phyloP scores from a whole-genome alignment of 78 protist species.

The Dictyostelium discoideum region DNA sequence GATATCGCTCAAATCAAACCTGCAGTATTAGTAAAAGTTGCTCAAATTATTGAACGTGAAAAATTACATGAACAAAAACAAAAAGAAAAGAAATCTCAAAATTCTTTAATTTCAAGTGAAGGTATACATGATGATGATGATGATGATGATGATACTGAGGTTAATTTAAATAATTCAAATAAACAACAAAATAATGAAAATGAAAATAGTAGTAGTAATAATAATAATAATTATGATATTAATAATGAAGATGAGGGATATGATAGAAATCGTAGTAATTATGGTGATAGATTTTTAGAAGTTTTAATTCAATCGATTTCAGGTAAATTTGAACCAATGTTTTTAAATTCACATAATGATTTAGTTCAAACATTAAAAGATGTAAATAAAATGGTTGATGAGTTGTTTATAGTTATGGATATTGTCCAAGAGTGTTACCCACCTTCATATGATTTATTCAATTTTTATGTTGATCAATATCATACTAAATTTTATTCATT shows the following conservation, averaged over 20 bases:
- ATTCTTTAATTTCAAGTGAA: constrained; percentile 11
- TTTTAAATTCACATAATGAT: constrained; percentile 37
- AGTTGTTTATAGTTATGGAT: constrained; percentile 52
- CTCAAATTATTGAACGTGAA: constrained; percentile 70
- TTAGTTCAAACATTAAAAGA: constrained; percentile 42
- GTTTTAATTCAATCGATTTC: constrained; percentile 22
- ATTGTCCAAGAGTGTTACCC: constrained; percentile 56
- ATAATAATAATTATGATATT: background rate
- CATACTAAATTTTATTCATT: constrained; percentile 57
- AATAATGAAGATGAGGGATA: background rate
- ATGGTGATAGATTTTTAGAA: constrained; percentile 64
- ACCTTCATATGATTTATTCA: constrained; percentile 52
- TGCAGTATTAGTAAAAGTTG: constrained; percentile 57
- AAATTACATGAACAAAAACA: constrained; percentile 40
- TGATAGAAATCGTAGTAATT: background rate
- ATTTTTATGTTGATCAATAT: constrained; percentile 61
- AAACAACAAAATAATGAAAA: background rate
- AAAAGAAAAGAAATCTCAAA: background rate
- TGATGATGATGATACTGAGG: background rate
- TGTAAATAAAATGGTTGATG: constrained; percentile 68
- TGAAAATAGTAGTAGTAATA: background rate
- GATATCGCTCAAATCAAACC: constrained; percentile 28
- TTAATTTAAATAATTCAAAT: background rate
- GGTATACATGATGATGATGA: constrained; percentile 12
- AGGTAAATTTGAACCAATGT: constrained; percentile 61